Evolutionary conservation across 192 early-diverging fungal species (phyloP).

Genomic region (Coemansia sp.): DNA sequence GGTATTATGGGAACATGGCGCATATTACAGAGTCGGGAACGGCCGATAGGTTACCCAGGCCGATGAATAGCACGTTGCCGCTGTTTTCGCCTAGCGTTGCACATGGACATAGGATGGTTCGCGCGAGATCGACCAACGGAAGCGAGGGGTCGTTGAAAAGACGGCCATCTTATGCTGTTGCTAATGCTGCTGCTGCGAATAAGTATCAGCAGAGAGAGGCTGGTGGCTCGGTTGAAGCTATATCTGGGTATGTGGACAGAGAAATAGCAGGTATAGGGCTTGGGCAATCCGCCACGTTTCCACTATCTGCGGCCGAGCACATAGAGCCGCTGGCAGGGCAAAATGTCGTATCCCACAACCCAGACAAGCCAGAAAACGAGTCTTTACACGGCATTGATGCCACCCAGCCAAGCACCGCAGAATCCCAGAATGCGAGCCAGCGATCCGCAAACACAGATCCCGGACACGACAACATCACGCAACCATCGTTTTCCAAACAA

Average conservation of each 20-base stretch:
- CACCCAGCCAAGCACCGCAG: background rate
- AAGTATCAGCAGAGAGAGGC: background rate
- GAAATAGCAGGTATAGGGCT: background rate
- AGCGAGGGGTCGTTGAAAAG: conserved; percentile 21
- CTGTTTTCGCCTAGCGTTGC: conserved; percentile 52
- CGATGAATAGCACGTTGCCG: conserved; percentile 55
- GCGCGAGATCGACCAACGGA: conserved; percentile 19
- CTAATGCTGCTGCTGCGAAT: too few relatives aligned
- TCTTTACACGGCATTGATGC: background rate
- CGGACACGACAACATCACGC: background rate
- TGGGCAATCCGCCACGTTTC: background rate
- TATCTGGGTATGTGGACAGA: background rate
- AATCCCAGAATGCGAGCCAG: background rate
- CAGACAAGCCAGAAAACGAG: background rate
- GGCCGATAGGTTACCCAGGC: conserved; percentile 32
- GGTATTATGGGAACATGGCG: conserved; percentile 52
- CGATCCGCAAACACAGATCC: background rate
- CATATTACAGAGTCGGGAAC: conserved; percentile 13
- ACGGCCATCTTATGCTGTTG: background rate
- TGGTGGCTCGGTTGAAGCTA: background rate
- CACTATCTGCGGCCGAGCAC: background rate
- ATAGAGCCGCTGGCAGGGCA: background rate
- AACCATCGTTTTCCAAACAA: background rate
- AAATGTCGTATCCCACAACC: background rate
- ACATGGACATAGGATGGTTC: conserved; percentile 16